phyloP scores from a whole-genome alignment of 176 grass and related monocot genomes.

The Musa troglodytarum region DNA sequence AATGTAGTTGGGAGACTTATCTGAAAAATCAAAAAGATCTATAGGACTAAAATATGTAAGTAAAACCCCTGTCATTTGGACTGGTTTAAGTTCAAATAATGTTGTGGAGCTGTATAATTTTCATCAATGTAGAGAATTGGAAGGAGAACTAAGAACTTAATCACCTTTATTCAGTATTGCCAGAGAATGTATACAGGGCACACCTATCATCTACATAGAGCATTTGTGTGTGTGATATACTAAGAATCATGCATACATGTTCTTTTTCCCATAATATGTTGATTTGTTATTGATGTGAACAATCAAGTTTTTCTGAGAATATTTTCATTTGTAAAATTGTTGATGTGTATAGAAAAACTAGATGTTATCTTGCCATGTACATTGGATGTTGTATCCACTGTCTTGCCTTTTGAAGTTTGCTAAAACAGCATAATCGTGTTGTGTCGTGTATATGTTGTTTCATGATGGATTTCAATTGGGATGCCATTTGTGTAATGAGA shows the following conservation, averaged over 20 bases:
- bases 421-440: neutral
- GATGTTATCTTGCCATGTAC: neutral
- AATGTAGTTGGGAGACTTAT: neutral
- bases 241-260: too few relatives aligned
- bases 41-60: too few relatives aligned
- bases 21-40: too few relatives aligned
- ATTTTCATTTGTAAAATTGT: neutral
- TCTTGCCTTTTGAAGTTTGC: neutral
- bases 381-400: neutral
- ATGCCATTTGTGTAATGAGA: neutral
- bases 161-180: neutral
- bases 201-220: too few relatives aligned
- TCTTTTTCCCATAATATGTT: too few relatives aligned
- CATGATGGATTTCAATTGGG: neutral
- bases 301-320: neutral
- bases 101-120: neutral
- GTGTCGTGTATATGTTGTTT: too few relatives aligned
- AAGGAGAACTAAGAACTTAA: neutral
- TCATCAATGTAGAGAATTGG: neutral
- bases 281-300: neutral
- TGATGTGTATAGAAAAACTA: neutral
- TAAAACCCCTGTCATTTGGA: neutral
- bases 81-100: neutral
- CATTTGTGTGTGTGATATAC: too few relatives aligned
- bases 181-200: neutral